Percentiles rank a stretch among this genome's conserved stretches.
Conservation (phyloP, 306 rosid species). For the Castanea sativa region DNA sequence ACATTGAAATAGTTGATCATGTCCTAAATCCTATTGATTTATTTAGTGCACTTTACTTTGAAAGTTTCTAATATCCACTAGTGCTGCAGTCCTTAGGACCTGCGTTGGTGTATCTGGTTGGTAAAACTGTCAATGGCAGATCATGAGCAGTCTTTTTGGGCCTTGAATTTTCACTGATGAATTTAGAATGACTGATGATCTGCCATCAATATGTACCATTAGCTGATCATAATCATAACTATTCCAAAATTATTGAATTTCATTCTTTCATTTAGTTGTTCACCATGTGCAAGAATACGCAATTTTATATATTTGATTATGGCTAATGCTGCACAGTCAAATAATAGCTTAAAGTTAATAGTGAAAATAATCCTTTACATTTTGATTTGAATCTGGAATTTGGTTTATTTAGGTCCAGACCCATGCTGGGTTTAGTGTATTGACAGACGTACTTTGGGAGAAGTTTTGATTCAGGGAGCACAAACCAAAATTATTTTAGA, state of each 20-base stretch:
- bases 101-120: neutral
- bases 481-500: too few relatives aligned
- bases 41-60: neutral
- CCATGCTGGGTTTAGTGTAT: neutral
- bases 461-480: neutral
- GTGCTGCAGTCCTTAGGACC: neutral
- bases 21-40: neutral
- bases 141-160: neutral
- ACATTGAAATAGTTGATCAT: neutral
- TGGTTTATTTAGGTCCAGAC: conserved; percentile 1
- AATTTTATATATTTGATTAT: neutral
- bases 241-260: neutral
- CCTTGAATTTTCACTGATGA: neutral
- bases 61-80: neutral
- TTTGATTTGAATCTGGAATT: neutral
- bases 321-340: neutral
- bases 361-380: neutral
- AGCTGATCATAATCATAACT: neutral
- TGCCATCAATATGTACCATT: neutral
- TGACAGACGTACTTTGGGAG: neutral
- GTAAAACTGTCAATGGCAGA: neutral
- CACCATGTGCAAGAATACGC: neutral
- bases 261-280: neutral
- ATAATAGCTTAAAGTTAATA: neutral
- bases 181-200: neutral